Conservation (phyloP, 140 eudicot genomes). For the Erigeron philadelphicus region DNA sequence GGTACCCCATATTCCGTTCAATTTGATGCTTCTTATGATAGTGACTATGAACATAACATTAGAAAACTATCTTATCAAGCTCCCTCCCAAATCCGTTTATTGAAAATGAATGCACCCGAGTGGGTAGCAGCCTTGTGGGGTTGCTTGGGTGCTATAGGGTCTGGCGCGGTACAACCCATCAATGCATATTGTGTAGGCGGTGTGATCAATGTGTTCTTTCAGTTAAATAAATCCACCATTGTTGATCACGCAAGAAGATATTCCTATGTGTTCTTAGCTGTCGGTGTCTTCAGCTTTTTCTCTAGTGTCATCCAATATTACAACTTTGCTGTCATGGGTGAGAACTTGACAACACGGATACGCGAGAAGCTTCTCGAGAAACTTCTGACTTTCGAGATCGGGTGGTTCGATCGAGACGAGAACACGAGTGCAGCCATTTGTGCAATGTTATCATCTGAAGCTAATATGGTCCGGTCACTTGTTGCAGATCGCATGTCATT, state of each 20-base stretch:
- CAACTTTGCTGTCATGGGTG: constrained; percentile 66
- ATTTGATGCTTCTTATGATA: constrained; percentile 43
- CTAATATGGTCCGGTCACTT: constrained; percentile 66
- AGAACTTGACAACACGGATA: constrained; percentile 49
- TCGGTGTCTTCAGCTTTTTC: constrained; percentile 53
- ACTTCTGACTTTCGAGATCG: constrained; percentile 62
- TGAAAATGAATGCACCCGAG: constrained; percentile 67
- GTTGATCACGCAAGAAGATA: constrained; percentile 46
- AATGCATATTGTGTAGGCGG: constrained; percentile 71
- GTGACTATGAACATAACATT: constrained; percentile 43
- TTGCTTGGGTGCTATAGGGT: constrained; percentile 67
- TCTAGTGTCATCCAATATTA: constrained; percentile 56
- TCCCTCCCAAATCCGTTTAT: constrained; percentile 56
- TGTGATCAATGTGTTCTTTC: constrained; percentile 51
- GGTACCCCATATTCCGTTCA: constrained; percentile 55
- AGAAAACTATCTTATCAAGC: constrained; percentile 26
- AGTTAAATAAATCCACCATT: constrained; percentile 47
- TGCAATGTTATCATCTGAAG: constrained; percentile 64
- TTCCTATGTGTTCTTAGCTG: constrained; percentile 49
- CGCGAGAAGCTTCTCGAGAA: constrained; percentile 51
- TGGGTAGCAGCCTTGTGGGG: constrained; percentile 52
- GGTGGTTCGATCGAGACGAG: constrained; percentile 67
- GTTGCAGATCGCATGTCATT: constrained; percentile 73
- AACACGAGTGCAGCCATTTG: constrained; percentile 76
- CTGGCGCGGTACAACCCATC: constrained; percentile 69